These are phyloP conservation scores for Chlamydomonas sp. DNA, from an alignment of 139 green algal species.

Conservation along the genomic window DNA sequence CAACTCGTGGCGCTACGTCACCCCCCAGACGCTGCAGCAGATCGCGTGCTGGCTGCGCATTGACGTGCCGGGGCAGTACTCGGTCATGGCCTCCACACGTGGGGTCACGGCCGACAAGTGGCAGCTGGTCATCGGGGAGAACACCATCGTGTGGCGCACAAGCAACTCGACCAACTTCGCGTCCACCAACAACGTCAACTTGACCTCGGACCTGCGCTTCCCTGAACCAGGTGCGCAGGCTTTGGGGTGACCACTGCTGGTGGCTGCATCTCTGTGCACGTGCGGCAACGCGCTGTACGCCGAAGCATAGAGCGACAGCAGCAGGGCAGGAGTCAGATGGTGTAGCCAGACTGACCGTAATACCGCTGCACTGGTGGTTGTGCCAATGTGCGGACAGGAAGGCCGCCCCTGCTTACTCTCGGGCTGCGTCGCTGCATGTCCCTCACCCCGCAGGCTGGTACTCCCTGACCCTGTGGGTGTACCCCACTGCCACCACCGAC, in stretches of 20 bases:
- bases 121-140: slow-evolving; percentile 25
- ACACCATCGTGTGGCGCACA: background rate
- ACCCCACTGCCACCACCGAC: background rate
- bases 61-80: background rate
- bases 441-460: slow-evolving; percentile 7
- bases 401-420: background rate
- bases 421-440: background rate
- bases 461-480: slow-evolving; percentile 24
- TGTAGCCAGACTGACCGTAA: no score
- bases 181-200: background rate
- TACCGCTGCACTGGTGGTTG: no score
- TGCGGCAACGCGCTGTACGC: no score
- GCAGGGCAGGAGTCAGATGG: no score
- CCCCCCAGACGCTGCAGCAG: background rate
- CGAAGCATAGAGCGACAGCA: no score
- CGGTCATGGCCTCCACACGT: background rate
- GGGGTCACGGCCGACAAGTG: background rate
- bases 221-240: background rate
- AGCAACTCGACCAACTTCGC: background rate
- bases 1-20: background rate
- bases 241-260: no score
- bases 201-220: slow-evolving; percentile 16
- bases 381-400: no score
- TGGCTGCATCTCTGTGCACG: no score
- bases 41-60: background rate